phyloP scores from a whole-genome alignment of 2,329 filamentous ascomycete genomes.

The Microdochium paspali region DNA sequence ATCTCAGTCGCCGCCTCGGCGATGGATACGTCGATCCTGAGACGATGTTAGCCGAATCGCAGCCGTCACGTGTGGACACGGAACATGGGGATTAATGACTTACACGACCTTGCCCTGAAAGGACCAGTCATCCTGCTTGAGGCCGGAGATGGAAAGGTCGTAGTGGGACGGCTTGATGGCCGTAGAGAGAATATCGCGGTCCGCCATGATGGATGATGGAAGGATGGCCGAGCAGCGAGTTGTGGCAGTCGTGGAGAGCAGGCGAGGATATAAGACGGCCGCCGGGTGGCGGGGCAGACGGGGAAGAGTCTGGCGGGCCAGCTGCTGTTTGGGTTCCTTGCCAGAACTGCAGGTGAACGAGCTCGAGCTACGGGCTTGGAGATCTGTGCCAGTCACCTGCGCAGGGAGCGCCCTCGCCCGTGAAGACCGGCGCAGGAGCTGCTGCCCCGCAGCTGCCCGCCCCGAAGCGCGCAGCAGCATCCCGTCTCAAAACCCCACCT shows the following conservation, averaged over 20 bases:
- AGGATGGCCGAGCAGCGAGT: slow-evolving; percentile 18
- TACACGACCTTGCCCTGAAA: slow-evolving; percentile 73
- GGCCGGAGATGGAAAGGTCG: slow-evolving; percentile 66
- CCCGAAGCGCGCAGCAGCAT: slow-evolving; percentile 1
- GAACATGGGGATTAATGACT: slow-evolving; percentile 11
- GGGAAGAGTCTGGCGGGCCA: not conserved
- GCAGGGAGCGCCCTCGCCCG: not conserved
- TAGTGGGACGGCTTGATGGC: slow-evolving; percentile 79
- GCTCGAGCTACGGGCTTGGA: not conserved
- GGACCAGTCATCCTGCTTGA: slow-evolving; percentile 65
- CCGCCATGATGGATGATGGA: slow-evolving; percentile 36
- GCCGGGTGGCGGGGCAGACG: not conserved
- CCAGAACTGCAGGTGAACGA: not conserved
- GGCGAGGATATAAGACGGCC: slow-evolving; percentile 2
- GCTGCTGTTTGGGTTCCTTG: not conserved
- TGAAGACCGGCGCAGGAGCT: not conserved
- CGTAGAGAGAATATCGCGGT: slow-evolving; percentile 53
- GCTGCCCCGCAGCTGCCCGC: slow-evolving; percentile 1
- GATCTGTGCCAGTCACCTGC: no score
- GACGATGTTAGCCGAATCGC: slow-evolving; percentile 1
- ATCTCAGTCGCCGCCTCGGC: slow-evolving; percentile 65
- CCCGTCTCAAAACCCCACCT: not conserved
- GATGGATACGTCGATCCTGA: slow-evolving; percentile 66
- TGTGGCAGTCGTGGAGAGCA: slow-evolving; percentile 16
- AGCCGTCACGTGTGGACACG: not conserved